Base-by-base conservation (phyloP, 2,329 filamentous ascomycete genomes). In the Arthrobotrys musiformis region DNA sequence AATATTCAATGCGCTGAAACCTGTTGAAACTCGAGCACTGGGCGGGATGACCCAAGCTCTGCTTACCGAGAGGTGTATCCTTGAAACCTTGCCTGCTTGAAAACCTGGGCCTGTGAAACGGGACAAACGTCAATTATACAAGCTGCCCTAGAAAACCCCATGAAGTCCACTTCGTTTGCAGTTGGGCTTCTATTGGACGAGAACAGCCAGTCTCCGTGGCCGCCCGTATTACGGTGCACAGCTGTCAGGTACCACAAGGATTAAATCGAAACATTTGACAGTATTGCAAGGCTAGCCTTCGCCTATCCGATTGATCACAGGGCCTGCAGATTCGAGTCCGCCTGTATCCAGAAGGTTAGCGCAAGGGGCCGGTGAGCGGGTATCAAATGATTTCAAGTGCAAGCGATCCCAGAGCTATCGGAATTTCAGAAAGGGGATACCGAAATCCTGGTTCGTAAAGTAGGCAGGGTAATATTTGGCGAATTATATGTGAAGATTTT, bases 71-170 rank as follows among this genome's bases (percentile, higher is more conserved):
- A 48, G 22, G 35, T 24, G 26, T 52, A 58, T 58, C 58, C 69
- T 64, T 76, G 72, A 76, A 76, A 75, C 70, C 35, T 46, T 63
- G 46, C 56, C 19, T 68, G 70, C 70, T 26, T 52, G 62, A 69
- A 69, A 75, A 56, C 56, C 48, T 64, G 52, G 72, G 58, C 42
- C 64, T 60, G 58, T 76, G 72, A 76, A 76, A 76, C 72, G 58
- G 54, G 17, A 35, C n/a, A 42, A 70, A 70, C 72, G n/a, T 76
- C 58, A 70, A 64, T 22, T 76, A 60, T 19, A 76, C 44, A 76
- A 56, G 22, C 7, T 46, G 17, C 64, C 58, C 28, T 46, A 22
- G 9, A 4, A 26, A 26, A 24, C 8, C 9, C 54, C 33, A n/a
- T 17, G 7, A 40, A 24, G 30, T 42, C 62, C 24, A 56, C 22